phyloP scores from a whole-genome alignment of 495 filamentous ascomycete genomes.

The Penicillium argentinense region DNA sequence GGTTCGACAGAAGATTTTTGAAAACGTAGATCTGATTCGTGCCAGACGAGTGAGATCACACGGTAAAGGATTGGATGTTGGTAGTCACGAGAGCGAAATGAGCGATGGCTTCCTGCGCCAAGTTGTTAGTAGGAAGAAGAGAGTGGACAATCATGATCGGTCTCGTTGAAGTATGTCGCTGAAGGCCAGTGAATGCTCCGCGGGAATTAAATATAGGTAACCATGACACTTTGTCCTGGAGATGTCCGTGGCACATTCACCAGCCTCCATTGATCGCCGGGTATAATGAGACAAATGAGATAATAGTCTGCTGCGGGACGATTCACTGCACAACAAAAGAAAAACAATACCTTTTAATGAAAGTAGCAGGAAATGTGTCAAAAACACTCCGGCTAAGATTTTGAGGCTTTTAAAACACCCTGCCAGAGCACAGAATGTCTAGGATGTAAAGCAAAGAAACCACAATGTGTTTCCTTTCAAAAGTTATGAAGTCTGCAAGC shows the following conservation, averaged over 20 bases:
- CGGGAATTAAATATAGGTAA: too few species aligned
- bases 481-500: conserved; percentile 1
- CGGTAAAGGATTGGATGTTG: conserved; percentile 23
- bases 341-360: conserved; percentile 25
- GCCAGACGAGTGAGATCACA: conserved; percentile 41
- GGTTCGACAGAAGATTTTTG: conserved; percentile 25
- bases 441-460: background rate
- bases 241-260: too few species aligned
- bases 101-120: conserved; percentile 9
- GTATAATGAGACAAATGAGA: conserved; percentile 1
- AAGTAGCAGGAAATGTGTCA: conserved; percentile 7
- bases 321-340: conserved; percentile 5
- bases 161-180: too few species aligned
- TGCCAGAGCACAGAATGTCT: conserved; percentile 1
- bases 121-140: conserved; percentile 5
- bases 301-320: background rate
- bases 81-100: conserved; percentile 14
- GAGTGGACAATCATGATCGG: background rate
- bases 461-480: conserved; percentile 3
- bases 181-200: too few species aligned
- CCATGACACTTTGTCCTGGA: too few species aligned
- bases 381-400: conserved; percentile 13
- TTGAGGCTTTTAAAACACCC: background rate
- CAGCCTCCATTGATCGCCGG: background rate
- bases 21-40: conserved; percentile 34